These are phyloP conservation scores for Colletotrichum lupini DNA, from an alignment of 2,329 filamentous ascomycete genomes.

Conservation along the genomic window DNA sequence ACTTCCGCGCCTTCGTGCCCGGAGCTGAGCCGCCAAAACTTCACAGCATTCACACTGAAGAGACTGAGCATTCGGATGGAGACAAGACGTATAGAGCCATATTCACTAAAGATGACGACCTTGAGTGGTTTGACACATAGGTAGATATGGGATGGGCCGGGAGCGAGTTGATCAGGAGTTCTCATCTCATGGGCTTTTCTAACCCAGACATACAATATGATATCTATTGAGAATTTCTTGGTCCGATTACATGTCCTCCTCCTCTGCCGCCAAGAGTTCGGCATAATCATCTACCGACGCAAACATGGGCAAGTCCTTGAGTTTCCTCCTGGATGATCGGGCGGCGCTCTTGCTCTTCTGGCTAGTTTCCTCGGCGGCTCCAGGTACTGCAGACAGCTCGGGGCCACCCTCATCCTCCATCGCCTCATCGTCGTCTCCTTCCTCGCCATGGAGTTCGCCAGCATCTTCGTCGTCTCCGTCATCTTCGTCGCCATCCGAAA, in stretches of 20 bases:
- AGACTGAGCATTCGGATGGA: slow-evolving; percentile 54
- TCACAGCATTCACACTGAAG: slow-evolving; percentile 60
- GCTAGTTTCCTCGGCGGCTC: slow-evolving; percentile 42
- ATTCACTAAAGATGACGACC: slow-evolving; percentile 56
- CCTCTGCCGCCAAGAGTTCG: slow-evolving; percentile 81
- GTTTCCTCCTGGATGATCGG: slow-evolving; percentile 79
- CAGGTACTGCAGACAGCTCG: background rate
- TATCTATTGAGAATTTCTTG: background rate
- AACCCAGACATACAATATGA: background rate
- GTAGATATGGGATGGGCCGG: background rate
- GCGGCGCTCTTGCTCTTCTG: slow-evolving; percentile 53
- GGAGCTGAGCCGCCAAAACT: slow-evolving; percentile 52
- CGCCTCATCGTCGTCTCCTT: slow-evolving; percentile 65
- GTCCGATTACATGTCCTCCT: slow-evolving; percentile 61
- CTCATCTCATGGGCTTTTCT: background rate
- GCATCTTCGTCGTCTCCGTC: slow-evolving; percentile 52
- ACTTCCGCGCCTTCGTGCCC: slow-evolving; percentile 56
- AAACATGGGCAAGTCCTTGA: slow-evolving; percentile 92
- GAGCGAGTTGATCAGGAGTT: background rate
- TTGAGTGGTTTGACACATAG: slow-evolving; percentile 65
- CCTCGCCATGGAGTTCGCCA: slow-evolving; percentile 53
- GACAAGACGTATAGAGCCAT: slow-evolving; percentile 57
- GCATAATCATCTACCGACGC: slow-evolving; percentile 95
- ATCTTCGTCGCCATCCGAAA: slow-evolving; percentile 54
- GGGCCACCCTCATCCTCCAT: slow-evolving; percentile 39